These are phyloP conservation scores for Aspergillus sp. DNA, from an alignment of 2,329 filamentous ascomycete genomes.

Conservation along the genomic window DNA sequence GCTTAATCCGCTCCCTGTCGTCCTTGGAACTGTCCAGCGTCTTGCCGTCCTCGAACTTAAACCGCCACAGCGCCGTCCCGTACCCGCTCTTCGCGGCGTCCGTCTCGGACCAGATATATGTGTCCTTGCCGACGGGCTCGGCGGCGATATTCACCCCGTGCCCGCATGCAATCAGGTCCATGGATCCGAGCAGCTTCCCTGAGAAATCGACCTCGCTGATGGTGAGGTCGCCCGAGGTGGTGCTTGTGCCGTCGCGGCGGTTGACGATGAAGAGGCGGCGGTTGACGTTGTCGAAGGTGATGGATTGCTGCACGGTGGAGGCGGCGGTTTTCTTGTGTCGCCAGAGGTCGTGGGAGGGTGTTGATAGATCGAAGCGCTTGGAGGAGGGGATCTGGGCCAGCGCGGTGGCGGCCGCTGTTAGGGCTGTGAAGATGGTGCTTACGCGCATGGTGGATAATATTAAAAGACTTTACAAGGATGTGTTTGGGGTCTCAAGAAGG, in stretches of 20 bases:
- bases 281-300: conserved; percentile 26
- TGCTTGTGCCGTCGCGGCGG: conserved; percentile 15
- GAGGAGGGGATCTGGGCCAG: too few relatives aligned
- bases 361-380: too few relatives aligned
- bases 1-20: conserved; percentile 7
- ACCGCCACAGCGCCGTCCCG: too few relatives aligned
- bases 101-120: too few relatives aligned
- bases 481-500: too few relatives aligned
- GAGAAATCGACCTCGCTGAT: conserved; percentile 24
- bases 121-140: too few relatives aligned
- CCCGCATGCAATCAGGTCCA: conserved; percentile 12
- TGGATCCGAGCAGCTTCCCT: conserved; percentile 21
- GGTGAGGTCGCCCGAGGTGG: conserved; percentile 17
- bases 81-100: too few relatives aligned
- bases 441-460: too few relatives aligned
- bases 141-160: too few relatives aligned
- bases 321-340: conserved; percentile 16
- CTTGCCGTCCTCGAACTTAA: conserved; percentile 20
- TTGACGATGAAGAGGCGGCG: conserved; percentile 22
- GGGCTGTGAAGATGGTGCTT: too few relatives aligned
- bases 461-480: too few relatives aligned
- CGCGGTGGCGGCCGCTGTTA: too few relatives aligned
- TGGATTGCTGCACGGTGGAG: conserved; percentile 21
- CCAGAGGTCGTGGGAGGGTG: neutral
- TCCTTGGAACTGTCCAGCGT: conserved; percentile 6